Conservation (phyloP, 176 grass and related monocot species). For the Dactylis glomerata region DNA sequence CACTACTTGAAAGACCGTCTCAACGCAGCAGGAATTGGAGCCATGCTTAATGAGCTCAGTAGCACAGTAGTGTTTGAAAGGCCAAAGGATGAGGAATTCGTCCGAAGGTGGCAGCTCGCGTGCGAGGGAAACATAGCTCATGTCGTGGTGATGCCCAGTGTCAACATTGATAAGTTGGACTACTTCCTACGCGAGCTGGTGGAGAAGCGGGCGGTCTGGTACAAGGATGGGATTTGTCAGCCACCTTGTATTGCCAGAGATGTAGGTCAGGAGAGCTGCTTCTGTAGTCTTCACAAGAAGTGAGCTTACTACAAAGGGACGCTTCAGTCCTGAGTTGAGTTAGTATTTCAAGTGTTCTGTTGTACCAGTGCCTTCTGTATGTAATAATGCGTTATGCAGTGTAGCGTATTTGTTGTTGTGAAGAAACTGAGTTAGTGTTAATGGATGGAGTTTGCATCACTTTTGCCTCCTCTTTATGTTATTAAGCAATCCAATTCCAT, state of each 20-base stretch:
- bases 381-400: conserved; percentile 34
- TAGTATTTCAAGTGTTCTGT: conserved; percentile 6
- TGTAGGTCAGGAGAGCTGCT: conserved; percentile 46
- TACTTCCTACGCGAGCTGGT: conserved; percentile 54
- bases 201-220: conserved; percentile 43
- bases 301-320: neutral
- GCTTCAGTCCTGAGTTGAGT: neutral
- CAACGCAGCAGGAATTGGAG: conserved; percentile 37
- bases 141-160: conserved; percentile 67
- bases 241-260: conserved; percentile 52
- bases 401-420: conserved; percentile 28
- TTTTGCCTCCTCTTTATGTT: neutral
- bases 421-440: conserved; percentile 27
- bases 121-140: conserved; percentile 62
- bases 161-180: conserved; percentile 53
- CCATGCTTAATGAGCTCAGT: conserved; percentile 58
- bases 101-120: conserved; percentile 59
- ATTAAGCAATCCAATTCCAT: neutral
- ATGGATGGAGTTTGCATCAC: conserved; percentile 15
- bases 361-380: conserved; percentile 1
- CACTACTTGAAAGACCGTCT: conserved; percentile 51
- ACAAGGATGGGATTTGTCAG: conserved; percentile 27
- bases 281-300: conserved; percentile 42
- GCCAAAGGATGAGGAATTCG: conserved; percentile 58
- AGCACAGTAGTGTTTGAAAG: conserved; percentile 68